Conservation (phyloP, 305 asterid genomes). For the Solanum hybrid region DNA sequence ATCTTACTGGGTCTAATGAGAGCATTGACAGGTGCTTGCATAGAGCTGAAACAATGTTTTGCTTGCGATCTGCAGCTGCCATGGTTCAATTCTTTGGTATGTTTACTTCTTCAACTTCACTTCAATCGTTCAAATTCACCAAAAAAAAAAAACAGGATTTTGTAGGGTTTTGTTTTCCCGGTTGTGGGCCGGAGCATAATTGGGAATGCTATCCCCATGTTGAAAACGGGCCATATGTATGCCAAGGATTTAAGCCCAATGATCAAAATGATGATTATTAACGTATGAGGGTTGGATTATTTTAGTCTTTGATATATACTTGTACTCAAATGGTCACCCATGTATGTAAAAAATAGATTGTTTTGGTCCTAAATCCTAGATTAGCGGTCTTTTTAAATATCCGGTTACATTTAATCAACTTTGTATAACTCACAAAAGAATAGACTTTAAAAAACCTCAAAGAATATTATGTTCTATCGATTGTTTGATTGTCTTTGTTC, state of each 20-base stretch:
- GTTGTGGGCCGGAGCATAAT: not conserved
- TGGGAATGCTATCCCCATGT: not conserved
- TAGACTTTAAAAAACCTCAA: not conserved
- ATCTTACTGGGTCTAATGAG: conserved; percentile 1
- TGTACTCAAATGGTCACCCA: not conserved
- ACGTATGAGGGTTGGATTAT: not conserved
- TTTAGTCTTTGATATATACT: not conserved
- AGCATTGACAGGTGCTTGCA: conserved; percentile 3
- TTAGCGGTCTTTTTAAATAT: too few species aligned
- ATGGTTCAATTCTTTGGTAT: not conserved
- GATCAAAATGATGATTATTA: not conserved
- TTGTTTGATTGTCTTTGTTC: not conserved
- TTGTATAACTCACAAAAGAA: not conserved
- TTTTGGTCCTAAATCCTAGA: not conserved
- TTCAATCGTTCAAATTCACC: not conserved
- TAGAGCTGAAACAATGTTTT: conserved; percentile 5
- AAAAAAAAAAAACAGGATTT: not conserved
- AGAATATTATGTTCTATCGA: not conserved
- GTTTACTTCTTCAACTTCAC: not conserved
- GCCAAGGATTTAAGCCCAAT: not conserved
- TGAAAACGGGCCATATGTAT: not conserved
- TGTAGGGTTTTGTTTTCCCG: conserved; percentile 1
- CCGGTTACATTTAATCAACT: not conserved
- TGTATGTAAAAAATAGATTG: not conserved
- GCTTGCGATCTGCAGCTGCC: conserved; percentile 7